Evolutionary conservation across 208 protist species (phyloP).

Genomic region (Acanthamoeba lenticulata): DNA sequence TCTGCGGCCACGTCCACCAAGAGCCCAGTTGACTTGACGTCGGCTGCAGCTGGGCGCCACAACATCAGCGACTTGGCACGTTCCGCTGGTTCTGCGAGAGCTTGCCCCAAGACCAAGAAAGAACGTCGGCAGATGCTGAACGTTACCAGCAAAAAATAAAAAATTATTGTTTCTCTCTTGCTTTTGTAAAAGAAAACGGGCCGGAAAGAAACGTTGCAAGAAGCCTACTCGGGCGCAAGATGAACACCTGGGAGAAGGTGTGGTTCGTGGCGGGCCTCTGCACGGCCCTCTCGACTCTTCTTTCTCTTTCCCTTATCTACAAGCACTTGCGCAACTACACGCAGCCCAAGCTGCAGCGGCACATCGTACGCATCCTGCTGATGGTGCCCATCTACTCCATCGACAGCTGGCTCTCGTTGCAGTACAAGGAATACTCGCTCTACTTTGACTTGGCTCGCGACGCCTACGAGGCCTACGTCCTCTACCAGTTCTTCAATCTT

Average conservation of each 20-base stretch:
- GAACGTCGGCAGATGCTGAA: no score
- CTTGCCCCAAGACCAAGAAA: no score
- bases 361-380: constrained; percentile 93
- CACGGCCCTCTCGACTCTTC: neutral
- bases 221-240: no score
- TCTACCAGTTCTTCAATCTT: constrained; percentile 95
- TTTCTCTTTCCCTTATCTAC: constrained; percentile 79
- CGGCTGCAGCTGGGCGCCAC: no score
- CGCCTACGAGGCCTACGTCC: constrained; percentile 94
- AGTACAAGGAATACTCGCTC: constrained; percentile 80
- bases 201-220: no score
- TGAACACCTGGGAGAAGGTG: constrained; percentile 39
- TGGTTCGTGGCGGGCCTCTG: constrained; percentile 60
- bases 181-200: neutral
- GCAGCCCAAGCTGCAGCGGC: constrained; percentile 89
- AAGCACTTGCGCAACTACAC: constrained; percentile 89
- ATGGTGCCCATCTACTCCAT: constrained; percentile 89
- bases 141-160: neutral
- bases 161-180: no score
- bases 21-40: no score
- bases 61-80: no score
- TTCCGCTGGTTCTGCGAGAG: no score
- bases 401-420: constrained; percentile 63
- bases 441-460: constrained; percentile 93
- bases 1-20: no score